Evolutionary conservation across 176 grass and related monocot genomes (phyloP).

Genomic region (Saccharum spontaneum): DNA sequence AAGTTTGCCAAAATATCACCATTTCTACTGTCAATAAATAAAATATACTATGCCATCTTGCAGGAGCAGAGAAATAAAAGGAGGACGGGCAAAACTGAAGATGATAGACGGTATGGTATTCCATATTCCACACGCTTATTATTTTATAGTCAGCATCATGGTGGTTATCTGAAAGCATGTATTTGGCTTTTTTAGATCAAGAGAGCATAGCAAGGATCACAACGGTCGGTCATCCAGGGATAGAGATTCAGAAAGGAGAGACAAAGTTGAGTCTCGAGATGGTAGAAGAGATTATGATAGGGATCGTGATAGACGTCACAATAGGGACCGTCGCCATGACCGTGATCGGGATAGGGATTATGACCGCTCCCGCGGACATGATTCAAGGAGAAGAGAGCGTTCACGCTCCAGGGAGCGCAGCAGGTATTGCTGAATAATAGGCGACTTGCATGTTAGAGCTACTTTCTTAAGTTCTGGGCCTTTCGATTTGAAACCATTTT

Average conservation of each 20-base stretch:
- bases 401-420: constrained; percentile 76
- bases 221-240: constrained; percentile 61
- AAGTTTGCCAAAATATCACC: not conserved
- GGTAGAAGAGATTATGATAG: constrained; percentile 62
- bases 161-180: not conserved
- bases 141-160: not conserved
- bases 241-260: constrained; percentile 59
- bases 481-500: not conserved
- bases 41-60: constrained; percentile 26
- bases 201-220: constrained; percentile 74
- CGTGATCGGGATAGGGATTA: constrained; percentile 73
- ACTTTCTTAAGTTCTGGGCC: not conserved
- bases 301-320: constrained; percentile 71
- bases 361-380: constrained; percentile 47
- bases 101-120: constrained; percentile 49
- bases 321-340: constrained; percentile 61
- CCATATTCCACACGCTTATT: not conserved
- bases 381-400: constrained; percentile 82
- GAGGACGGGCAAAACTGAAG: constrained; percentile 61
- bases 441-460: not conserved
- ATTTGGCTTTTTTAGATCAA: constrained; percentile 51
- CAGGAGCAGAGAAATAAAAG: constrained; percentile 84
- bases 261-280: constrained; percentile 59
- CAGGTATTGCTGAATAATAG: constrained; percentile 51
- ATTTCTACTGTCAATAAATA: constrained; percentile 8